Evolutionary conservation across 768 basidiomycete species (phyloP).

Genomic region (Suillus decipiens): DNA sequence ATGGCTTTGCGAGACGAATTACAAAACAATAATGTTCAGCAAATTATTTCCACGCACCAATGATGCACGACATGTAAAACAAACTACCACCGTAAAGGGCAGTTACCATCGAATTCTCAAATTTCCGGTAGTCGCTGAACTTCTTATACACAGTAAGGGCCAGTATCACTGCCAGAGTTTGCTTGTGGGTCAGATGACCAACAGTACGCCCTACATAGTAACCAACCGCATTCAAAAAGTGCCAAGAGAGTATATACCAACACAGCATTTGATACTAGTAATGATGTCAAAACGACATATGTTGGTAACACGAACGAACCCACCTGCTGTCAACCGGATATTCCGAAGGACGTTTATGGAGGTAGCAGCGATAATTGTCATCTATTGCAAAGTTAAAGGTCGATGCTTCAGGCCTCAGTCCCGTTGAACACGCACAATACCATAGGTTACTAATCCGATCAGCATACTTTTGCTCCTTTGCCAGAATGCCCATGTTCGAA

Average conservation of each 20-base stretch:
- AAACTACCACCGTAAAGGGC: slow-evolving; percentile 18
- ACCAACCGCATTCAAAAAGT: not conserved
- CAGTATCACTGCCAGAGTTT: not conserved
- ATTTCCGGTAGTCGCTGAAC: slow-evolving; percentile 2
- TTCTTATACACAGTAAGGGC: slow-evolving; percentile 3
- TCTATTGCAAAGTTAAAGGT: too few relatives aligned
- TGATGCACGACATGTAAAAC: slow-evolving; percentile 20
- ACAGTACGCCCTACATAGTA: not conserved
- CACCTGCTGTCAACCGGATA: too few relatives aligned
- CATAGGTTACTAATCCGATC: slow-evolving; percentile 15
- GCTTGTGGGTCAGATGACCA: not conserved
- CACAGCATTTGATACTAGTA: too few relatives aligned
- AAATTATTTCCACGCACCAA: slow-evolving; percentile 9
- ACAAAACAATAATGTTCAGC: not conserved
- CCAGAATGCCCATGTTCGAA: slow-evolving; percentile 20
- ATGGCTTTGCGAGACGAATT: slow-evolving; percentile 8
- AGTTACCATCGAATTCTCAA: not conserved
- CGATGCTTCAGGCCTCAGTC: not conserved
- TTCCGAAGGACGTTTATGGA: too few relatives aligned
- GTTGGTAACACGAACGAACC: too few relatives aligned
- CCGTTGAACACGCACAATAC: slow-evolving; percentile 7
- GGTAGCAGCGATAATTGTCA: too few relatives aligned
- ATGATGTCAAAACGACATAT: too few relatives aligned
- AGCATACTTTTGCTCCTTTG: slow-evolving; percentile 2
- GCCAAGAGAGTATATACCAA: too few relatives aligned